Base-by-base conservation (phyloP, 1,284 basidiomycete genomes). In the Pisolithus thermaeus region DNA sequence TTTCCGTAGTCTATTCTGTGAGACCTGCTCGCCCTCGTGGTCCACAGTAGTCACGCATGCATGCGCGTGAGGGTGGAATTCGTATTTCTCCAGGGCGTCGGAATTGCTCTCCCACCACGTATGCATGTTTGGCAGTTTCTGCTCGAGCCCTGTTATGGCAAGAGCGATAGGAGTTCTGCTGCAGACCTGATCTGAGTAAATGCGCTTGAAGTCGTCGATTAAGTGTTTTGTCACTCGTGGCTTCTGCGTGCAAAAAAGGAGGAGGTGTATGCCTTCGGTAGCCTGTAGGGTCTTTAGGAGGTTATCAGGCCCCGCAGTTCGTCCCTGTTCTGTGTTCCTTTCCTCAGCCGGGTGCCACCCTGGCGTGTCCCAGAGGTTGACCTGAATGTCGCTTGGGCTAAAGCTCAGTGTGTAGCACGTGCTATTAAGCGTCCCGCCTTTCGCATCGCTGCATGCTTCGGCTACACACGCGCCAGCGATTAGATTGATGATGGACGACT, bases 401-500 rank as follows among this genome's bases (percentile, higher is more conserved):
- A 60, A 36, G 27, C 46, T 49, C 30, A 52, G 23, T 3, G 6
- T 47, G 46, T 62, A 51, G 42, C 42, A 43, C 25, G n/a, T 28
- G 14, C 9, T 28, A 2, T 16, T 41, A 32, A 7, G 4, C 7
- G 39, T 52, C 50, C 25, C 50, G 28, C 11, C 46, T 38, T 3
- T 54, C 58, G 37, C 61, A 61, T 40, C 58, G 54, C 1, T 46
- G 12, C 20, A 56, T 47, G 51, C 54, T 14, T 50, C 37, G 22
- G 62, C 62, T 16, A 54, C 40, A 0, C 25, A 28, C n/a, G 11
- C 9, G 37, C 62, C 58, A 4, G 52, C 45, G 48, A 65, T 47
- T 18, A 40, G 18, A 22, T 67, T 67, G 52, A 66, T 52, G 44
- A 61, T 46, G 38, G 63, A 62, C 2, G 65, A 66, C 56, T 64